Base-by-base conservation (phyloP, 805 yeast genomes). In the Debaryomyces hansenii region DNA sequence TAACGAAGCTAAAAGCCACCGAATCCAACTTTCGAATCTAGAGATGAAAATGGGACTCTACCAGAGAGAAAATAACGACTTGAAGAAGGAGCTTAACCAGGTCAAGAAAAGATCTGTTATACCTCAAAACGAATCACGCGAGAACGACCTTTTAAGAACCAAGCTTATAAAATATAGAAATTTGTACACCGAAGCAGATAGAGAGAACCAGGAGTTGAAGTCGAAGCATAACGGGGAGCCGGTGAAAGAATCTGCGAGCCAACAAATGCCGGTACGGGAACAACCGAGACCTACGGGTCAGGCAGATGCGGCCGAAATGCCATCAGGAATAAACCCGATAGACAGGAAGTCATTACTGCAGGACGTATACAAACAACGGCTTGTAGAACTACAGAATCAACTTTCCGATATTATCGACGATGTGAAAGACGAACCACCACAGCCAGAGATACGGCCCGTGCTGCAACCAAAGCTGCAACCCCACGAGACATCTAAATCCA, bases 131-230 rank as follows among this genome's bases (percentile, higher is more conserved):
- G 45, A 42, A 12, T 20, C 27, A 11, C 18, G 29, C 24, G 74
- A 69, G 42, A 67, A 64, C 40, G 60, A 52, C 16, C 54, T 69
- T 21, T 54, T 70, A 24, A 55, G 73, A 16, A 58, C 57, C 21
- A 70, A 70, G 47, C 58, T 70, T 41, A 54, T 56, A 38, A 70
- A 70, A 55, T 70, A 70, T 41, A 67, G 67, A 51, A 51, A 47
- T 7, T 55, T 67, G n/a, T 66, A 66, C 43, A 67, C 63, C 7
- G 53, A 37, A 20, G 20, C 37, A 5, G 37, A 27, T 28, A 41
- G 32, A 32, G 44, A 37, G 18, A 27, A 35, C 39, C 18, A 41
- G 33, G 29, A 24, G 31, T 20, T 31, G 33, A 33, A 28, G 12
- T 14, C 41, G 10, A 20, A 18, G 35, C 10, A n/a, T 42, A 41